Conservation (phyloP, 2,329 filamentous ascomycete genomes). For the Alternaria triticina region DNA sequence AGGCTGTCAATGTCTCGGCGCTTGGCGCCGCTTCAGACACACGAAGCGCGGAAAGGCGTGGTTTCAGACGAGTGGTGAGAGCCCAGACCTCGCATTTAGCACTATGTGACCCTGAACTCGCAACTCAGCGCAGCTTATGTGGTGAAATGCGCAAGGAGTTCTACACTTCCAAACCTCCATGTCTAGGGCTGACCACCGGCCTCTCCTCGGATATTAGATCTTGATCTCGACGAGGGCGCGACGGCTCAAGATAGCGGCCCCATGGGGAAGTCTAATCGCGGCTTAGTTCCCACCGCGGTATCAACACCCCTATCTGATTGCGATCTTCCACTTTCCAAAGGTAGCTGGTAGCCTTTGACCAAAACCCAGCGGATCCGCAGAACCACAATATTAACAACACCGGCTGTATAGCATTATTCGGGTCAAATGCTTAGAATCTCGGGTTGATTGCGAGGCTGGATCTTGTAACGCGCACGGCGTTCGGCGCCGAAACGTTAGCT, state of each 20-base stretch:
- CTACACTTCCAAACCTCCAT: background rate
- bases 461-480: background rate
- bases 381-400: background rate
- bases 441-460: background rate
- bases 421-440: background rate
- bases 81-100: background rate
- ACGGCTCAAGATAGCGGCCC: background rate
- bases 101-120: background rate
- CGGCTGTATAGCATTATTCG: background rate
- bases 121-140: background rate
- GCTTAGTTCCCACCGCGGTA: background rate
- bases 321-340: background rate
- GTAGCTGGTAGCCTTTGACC: background rate
- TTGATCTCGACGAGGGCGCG: background rate
- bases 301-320: background rate
- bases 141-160: background rate
- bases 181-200: background rate
- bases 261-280: background rate
- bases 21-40: background rate
- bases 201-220: background rate
- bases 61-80: background rate
- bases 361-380: background rate
- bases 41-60: background rate
- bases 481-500: background rate
- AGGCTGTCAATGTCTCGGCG: background rate